Percentiles rank a stretch among this genome's conserved stretches.
Conservation (phyloP, 495 filamentous ascomycete species). For the Talaromyces liani region DNA sequence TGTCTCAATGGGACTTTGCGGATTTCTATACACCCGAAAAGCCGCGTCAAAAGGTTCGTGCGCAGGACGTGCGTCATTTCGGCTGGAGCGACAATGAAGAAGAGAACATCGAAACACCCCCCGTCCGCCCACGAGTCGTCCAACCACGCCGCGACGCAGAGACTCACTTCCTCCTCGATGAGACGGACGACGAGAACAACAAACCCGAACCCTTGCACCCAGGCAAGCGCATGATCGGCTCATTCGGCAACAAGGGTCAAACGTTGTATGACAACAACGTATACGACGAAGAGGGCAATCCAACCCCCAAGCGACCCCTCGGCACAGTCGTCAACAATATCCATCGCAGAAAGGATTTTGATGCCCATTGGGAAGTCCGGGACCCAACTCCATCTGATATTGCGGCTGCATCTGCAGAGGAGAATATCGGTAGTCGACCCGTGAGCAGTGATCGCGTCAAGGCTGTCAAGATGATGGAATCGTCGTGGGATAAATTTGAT, state of each 20-base stretch:
- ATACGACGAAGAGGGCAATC: slow-evolving; percentile 45
- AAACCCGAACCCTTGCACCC: slow-evolving; percentile 8
- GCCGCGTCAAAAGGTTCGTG: slow-evolving; percentile 39
- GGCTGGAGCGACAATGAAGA: slow-evolving; percentile 64
- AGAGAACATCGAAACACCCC: slow-evolving; percentile 49
- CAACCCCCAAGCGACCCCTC: slow-evolving; percentile 30
- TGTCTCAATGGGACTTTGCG: slow-evolving; percentile 73
- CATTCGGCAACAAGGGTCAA: slow-evolving; percentile 53
- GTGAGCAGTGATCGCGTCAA: slow-evolving; percentile 31
- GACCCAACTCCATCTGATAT: slow-evolving; percentile 48
- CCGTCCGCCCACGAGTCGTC: slow-evolving; percentile 42
- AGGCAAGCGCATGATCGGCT: slow-evolving; percentile 29
- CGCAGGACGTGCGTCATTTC: slow-evolving; percentile 60
- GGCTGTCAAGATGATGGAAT: slow-evolving; percentile 54
- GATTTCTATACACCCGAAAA: slow-evolving; percentile 81
- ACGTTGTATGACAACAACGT: slow-evolving; percentile 72
- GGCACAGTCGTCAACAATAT: slow-evolving; percentile 57
- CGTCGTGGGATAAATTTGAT: slow-evolving; percentile 58
- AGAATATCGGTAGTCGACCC: slow-evolving; percentile 49
- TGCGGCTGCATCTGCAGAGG: slow-evolving; percentile 19
- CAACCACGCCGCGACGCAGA: slow-evolving; percentile 73
- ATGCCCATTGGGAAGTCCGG: slow-evolving; percentile 59
- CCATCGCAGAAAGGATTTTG: slow-evolving; percentile 65
- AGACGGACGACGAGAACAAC: slow-evolving; percentile 28
- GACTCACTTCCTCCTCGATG: slow-evolving; percentile 67